Evolutionary conservation across 2,329 filamentous ascomycete species (phyloP).

Genomic region (Aschersonia sp.): DNA sequence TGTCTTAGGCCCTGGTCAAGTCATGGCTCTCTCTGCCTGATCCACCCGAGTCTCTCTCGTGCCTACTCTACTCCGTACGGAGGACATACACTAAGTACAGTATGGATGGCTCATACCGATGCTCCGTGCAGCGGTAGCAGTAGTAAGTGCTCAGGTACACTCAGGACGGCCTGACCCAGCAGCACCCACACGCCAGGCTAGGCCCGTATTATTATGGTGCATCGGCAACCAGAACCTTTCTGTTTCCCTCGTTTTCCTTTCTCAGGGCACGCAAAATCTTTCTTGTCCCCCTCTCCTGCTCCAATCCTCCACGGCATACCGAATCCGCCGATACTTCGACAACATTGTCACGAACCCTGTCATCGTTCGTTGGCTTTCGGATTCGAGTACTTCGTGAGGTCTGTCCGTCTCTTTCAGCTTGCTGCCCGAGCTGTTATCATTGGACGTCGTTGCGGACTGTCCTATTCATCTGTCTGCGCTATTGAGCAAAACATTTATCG

Average conservation of each 20-base stretch:
- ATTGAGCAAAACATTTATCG: too few relatives aligned
- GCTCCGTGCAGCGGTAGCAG: not conserved
- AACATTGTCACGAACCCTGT: slow-evolving; percentile 17
- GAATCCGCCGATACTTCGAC: slow-evolving; percentile 22
- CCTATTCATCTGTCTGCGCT: not conserved
- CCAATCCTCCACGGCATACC: slow-evolving; percentile 15
- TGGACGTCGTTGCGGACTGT: not conserved
- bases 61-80: not conserved
- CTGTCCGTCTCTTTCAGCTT: slow-evolving; percentile 11
- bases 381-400: slow-evolving; percentile 16
- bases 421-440: slow-evolving; percentile 11
- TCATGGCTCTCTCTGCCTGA: not conserved
- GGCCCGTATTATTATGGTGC: not conserved
- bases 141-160: too few relatives aligned
- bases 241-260: slow-evolving; percentile 1
- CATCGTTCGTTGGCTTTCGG: slow-evolving; percentile 11
- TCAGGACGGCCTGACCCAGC: too few relatives aligned
- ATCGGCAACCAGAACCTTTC: not conserved
- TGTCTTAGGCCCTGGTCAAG: not conserved
- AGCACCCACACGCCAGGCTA: not conserved
- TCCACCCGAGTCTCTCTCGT: not conserved
- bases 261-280: slow-evolving; percentile 1
- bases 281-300: slow-evolving; percentile 8
- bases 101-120: not conserved
- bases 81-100: too few relatives aligned